Base-by-base conservation (phyloP, 2,329 filamentous ascomycete species). In the Podosphaera xanthii region DNA sequence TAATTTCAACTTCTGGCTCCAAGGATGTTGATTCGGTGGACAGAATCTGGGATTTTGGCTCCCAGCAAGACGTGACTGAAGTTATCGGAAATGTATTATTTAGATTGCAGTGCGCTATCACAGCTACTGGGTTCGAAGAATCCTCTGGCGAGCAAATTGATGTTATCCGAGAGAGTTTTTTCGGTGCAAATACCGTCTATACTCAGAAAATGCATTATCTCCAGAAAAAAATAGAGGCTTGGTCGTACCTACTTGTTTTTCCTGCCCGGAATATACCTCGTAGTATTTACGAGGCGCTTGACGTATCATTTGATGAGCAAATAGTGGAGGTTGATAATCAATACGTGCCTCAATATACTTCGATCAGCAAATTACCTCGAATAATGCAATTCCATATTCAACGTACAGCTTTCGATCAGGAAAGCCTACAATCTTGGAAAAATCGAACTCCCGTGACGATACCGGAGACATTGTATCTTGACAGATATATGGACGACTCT, bases 61-160 rank as follows among this genome's bases (percentile, higher is more conserved):
- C 68, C 40, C 92, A 98, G 68, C 90, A 98, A 71, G 92, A 98
- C 71, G 91, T 96, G 3, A 89, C 89, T 10, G 92, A 98, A 71
- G 91, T 96, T 53, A 90, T 96, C 73, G 88, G 88, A 60, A 92
- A 91, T 66, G 86, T 95, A 34, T 80, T 96, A 60, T 89, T 91
- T 67, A 85, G 92, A 57, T 75, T 96, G n/a, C 86, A 92, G 66
- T 89, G 87, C 58, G 90, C 91, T 2, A 90, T 97, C 67, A 82
- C 78, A 60, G 79, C 87, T 4, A 77, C 77, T n/a, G 78, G 77
- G 2, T 73, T 79, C 40, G 80, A 87, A 61, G 70, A 73, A 60
- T 72, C 76, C 5, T 78, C 82, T 52, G 85, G 84, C 2, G 84
- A 94, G 63, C 91, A 96, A 70, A 72, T 82, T 30, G 92, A 97